Base-by-base conservation (phyloP, 768 basidiomycete species). In the Tricholoma bakamatsutake region DNA sequence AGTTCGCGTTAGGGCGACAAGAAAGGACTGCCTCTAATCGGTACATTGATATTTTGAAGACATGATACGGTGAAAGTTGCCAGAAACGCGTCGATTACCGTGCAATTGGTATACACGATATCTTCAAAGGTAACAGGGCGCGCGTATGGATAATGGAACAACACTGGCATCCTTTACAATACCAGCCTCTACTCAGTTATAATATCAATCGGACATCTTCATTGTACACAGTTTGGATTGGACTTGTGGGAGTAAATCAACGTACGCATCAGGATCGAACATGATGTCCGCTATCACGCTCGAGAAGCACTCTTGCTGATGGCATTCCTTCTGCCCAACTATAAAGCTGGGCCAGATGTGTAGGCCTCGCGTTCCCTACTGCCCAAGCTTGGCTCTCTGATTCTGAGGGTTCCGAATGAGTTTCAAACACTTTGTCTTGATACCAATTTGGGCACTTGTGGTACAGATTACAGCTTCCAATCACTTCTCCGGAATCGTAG, bases 401-500 rank as follows among this genome's bases (percentile, higher is more conserved):
- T 7, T 42, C 40, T 40, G 7, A 42, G 15, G 1, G 40, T 21
- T 42, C 11, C 40, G 7, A 24, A 57, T 57, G 37, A 57, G 54
- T n/a, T 51, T 39, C 43, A 46, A 21, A 10, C 53, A 51, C 50
- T 18, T 50, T n/a, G 43, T 50, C 9, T n/a, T 58, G 30, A 55
- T 37, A 24, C 3, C 3, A n/a, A 40, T 61, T 34, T 53, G 54
- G 30, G 50, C 58, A 10, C 54, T 61, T 31, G 50, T 62, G 15
- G 27, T 59, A 17, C 54, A 60, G 17, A 60, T 50, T 15, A 33
- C 65, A 30, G 70, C 68, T 3, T 59, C 62, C 13, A 74, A 66
- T 55, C 63, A 72, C 50, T 73, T 73, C 48, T 62, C 51, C 18
- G 73, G 72, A 4, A 47, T 74, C n/a, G 63, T 59, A 12, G 66